Base-by-base conservation (phyloP, 768 basidiomycete genomes). In the Naganishia onofrii region DNA sequence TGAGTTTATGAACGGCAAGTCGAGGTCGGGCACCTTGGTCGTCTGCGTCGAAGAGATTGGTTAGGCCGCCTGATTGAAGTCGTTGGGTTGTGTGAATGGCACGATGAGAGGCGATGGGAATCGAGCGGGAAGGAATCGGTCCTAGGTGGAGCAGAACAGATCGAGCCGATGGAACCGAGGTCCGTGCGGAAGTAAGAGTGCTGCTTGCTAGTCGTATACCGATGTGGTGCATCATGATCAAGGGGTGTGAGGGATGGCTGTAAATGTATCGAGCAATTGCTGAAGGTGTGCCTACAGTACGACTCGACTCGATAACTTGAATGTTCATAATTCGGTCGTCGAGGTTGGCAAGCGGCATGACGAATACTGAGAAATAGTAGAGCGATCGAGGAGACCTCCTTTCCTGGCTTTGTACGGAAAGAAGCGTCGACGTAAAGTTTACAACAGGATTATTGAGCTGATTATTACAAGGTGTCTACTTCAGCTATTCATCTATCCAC, bases 1-100 rank as follows among this genome's bases (percentile, higher is more conserved):
- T 79, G 48, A 81, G 74, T 63, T 79, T 79, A 70, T 68, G 52
- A 63, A 81, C 75, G 23, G 74, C 65, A 21, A 81, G 60, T n/a
- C 71, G 71, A 0, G 76, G 73, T 13, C 72, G 69, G 46, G 69
- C 64, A 17, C 46, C 38, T n/a, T 57, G 42, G 60, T 67, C 42
- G 57, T 53, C 67, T 23, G 51, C 32, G 36, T 72, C 71, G 52
- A 72, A 72, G 34, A 72, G 32, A 53, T 72, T 72, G 58, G 60
- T 70, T 2, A 70, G 53, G 42, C 69, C 68, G 15, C 48, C 34
- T 38, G 52, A 19, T 1, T 23, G 48, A 31, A 66, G 65, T 4
- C 13, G 23, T 3, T 1, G 36, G 23, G 65, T 29, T 9, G 65
- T 66, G 36, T 66, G 65, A 51, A 66, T 19, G 26, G 38, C 6